Evolutionary conservation across 805 yeast species (phyloP).

Genomic region (Schwanniomyces polymorphus): DNA sequence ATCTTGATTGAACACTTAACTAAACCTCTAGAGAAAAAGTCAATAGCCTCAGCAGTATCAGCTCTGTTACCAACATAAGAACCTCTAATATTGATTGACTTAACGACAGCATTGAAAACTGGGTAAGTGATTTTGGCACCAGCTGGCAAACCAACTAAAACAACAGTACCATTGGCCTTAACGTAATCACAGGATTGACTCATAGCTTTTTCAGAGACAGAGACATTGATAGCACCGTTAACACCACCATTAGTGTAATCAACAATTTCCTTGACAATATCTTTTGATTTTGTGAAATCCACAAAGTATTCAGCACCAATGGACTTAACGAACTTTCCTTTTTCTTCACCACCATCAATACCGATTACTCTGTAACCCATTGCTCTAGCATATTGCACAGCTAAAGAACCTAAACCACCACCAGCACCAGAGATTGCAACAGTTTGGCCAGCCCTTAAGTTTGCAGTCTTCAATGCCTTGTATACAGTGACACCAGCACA

Average conservation of each 20-base stretch:
- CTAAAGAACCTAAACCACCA: slow-evolving; percentile 77
- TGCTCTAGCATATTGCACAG: slow-evolving; percentile 72
- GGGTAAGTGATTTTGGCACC: slow-evolving; percentile 70
- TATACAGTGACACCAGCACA: slow-evolving; percentile 93
- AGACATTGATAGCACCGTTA: slow-evolving; percentile 74
- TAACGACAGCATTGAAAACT: slow-evolving; percentile 73
- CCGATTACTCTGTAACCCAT: slow-evolving; percentile 75
- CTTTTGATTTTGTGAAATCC: slow-evolving; percentile 57
- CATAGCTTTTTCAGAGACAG: slow-evolving; percentile 71
- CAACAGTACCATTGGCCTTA: slow-evolving; percentile 32
- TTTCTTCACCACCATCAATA: slow-evolving; percentile 68
- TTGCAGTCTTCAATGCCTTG: slow-evolving; percentile 84
- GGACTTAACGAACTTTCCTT: slow-evolving; percentile 52
- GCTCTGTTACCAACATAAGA: slow-evolving; percentile 89
- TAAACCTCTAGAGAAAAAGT: slow-evolving; percentile 70
- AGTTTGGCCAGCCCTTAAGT: slow-evolving; percentile 69
- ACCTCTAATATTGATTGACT: slow-evolving; percentile 70
- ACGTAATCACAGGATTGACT: slow-evolving; percentile 54
- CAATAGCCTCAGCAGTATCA: slow-evolving; percentile 79
- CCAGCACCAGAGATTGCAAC: slow-evolving; percentile 78
- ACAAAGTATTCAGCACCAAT: slow-evolving; percentile 67
- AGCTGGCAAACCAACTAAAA: slow-evolving; percentile 73
- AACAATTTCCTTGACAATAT: slow-evolving; percentile 54
- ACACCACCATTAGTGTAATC: slow-evolving; percentile 70
- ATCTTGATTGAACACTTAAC: slow-evolving; percentile 73